These are phyloP conservation scores for Fomitopsis pinicola DNA, from an alignment of 1,284 basidiomycete species.

Conservation along the genomic window DNA sequence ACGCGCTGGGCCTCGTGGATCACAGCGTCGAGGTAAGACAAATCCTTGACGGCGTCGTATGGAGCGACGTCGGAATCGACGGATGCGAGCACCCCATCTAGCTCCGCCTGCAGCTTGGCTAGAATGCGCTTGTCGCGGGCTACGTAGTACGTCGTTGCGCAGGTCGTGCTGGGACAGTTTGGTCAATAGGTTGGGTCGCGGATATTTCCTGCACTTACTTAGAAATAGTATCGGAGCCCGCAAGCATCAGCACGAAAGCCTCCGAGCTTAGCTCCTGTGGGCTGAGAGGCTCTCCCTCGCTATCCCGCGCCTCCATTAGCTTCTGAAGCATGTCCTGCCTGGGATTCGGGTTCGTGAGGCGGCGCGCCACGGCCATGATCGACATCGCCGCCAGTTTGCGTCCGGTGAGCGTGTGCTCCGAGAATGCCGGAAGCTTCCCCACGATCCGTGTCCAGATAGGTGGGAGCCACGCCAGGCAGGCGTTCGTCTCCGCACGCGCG, in stretches of 20 bases:
- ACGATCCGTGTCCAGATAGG: conserved; percentile 18
- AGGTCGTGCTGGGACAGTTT: conserved; percentile 4
- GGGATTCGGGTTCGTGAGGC: conserved; percentile 11
- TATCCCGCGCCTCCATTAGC: conserved; percentile 19
- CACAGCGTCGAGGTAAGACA: conserved; percentile 22
- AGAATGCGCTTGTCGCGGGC: conserved; percentile 14
- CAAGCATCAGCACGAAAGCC: conserved; percentile 30
- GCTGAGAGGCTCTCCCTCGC: conserved; percentile 5
- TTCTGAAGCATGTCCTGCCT: conserved; percentile 28
- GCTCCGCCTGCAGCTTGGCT: conserved; percentile 18
- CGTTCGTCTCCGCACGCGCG: conserved; percentile 13
- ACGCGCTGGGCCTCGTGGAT: conserved; percentile 24
- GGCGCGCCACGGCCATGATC: conserved; percentile 17
- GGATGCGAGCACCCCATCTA: conserved; percentile 15
- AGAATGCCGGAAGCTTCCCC: conserved; percentile 17
- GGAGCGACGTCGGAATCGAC: conserved; percentile 12
- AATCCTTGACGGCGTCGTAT: conserved; percentile 16
- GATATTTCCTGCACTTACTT: neutral
- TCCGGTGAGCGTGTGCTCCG: conserved; percentile 15
- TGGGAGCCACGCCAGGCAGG: conserved; percentile 16
- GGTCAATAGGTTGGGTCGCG: neutral
- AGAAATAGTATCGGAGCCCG: conserved; percentile 27
- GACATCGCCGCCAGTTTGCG: conserved; percentile 17
- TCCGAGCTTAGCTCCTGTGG: conserved; percentile 25
- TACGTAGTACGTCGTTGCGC: conserved; percentile 17